Evolutionary conservation across 345 rosid genomes (phyloP), one percentile per base, ranked within the genome.

Genomic region (Brassica napus): DNA sequence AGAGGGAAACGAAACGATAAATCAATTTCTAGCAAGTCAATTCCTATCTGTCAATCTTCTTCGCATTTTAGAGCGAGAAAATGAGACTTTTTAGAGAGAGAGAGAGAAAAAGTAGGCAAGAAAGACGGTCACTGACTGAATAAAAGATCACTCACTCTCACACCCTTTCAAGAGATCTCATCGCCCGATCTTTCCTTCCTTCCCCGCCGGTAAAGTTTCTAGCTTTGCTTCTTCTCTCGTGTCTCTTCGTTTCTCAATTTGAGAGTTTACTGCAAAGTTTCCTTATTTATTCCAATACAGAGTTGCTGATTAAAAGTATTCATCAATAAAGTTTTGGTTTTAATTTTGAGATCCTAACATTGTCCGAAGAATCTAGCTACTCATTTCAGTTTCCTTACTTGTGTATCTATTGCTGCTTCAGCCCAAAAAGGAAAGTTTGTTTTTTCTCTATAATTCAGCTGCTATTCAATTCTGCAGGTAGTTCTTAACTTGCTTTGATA

Each of bases 1-100:
- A 79, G 82, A 73, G 79, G 78, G 79, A 78, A 73, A 73, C 74
- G 69, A 79, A 79, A 61, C 75, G 59, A 74, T 60, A 28, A 47
- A 71, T 39, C 74, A 37, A 57, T 31, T 65, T 58, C 3, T 14
- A 58, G 39, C 55, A 49, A 77, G 31, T 71, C 76, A 71, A 71
- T 18, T 71, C 65, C 71, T 71, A 63, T 77, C 81, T 77, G 34
- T 71, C 54, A 9, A 49, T 49, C 57, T 49, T n/a, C 24, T 57
- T 59, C 34, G 21, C 26, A 44, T n/a, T 21, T 21, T 57, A 54
- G 65, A 70, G 69, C 18, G 14, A 69, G 65, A 61, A 4, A 35
- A 18, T 69, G 69, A 47, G 61, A 61, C 32, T n/a, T 68, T 77
- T 68, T 58, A 54, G 28, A 54, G 59, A 16, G 59, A 47, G 15